These are phyloP conservation scores for Pestalotiopsis fici DNA, from an alignment of 2,329 filamentous ascomycete genomes.

Conservation along the genomic window DNA sequence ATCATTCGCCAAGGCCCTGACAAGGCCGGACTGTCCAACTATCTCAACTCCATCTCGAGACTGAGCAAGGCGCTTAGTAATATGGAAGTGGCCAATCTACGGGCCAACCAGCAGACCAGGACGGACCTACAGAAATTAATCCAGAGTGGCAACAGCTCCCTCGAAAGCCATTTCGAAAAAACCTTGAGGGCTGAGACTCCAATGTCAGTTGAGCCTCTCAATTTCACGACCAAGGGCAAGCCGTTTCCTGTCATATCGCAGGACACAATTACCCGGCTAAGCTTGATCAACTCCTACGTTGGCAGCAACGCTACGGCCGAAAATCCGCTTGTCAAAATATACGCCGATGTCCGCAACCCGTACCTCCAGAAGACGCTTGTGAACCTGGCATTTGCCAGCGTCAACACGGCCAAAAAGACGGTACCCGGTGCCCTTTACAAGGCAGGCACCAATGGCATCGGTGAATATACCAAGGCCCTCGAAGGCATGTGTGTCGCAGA, in stretches of 20 bases:
- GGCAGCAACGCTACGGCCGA: slow-evolving; percentile 61
- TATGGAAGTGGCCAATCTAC: slow-evolving; percentile 86
- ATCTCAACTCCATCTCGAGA: slow-evolving; percentile 86
- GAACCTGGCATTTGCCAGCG: slow-evolving; percentile 83
- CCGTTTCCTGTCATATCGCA: slow-evolving; percentile 80
- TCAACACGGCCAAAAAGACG: slow-evolving; percentile 81
- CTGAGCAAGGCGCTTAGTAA: slow-evolving; percentile 82
- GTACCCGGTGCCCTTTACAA: slow-evolving; percentile 82
- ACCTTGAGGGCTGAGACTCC: slow-evolving; percentile 76
- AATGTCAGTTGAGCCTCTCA: slow-evolving; percentile 80
- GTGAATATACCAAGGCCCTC: slow-evolving; percentile 83
- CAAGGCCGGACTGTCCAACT: slow-evolving; percentile 78
- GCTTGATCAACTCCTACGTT: slow-evolving; percentile 79
- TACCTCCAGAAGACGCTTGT: slow-evolving; percentile 82
- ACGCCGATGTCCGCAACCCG: slow-evolving; percentile 81
- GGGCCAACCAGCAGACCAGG: slow-evolving; percentile 88
- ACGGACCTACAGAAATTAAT: slow-evolving; percentile 77
- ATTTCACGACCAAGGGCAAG: slow-evolving; percentile 87
- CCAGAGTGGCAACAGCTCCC: slow-evolving; percentile 75
- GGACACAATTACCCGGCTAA: slow-evolving; percentile 74
- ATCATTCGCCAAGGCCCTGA: slow-evolving; percentile 89
- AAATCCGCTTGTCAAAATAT: slow-evolving; percentile 76
- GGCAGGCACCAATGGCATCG: slow-evolving; percentile 87
- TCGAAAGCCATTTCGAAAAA: slow-evolving; percentile 83
- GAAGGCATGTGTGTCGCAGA: slow-evolving; percentile 87